phyloP scores from a whole-genome alignment of 768 basidiomycete species.

The Tylopilus sp. region DNA sequence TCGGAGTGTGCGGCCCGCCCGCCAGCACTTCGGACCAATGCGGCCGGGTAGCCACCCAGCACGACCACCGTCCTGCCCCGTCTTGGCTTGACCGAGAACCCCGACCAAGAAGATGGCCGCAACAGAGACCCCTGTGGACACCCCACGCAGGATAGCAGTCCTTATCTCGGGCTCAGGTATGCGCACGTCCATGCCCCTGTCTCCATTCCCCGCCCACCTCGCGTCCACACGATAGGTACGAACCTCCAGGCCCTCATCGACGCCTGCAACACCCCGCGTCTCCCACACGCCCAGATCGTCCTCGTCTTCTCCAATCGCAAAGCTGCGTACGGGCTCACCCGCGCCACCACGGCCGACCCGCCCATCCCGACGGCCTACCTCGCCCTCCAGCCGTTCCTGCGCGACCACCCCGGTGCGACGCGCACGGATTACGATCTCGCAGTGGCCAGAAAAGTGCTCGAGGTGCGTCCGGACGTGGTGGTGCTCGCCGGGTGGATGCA shows the following conservation, averaged over 20 bases:
- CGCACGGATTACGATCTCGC: conserved; percentile 84
- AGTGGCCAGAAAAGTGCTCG: conserved; percentile 65
- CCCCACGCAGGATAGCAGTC: conserved; percentile 17
- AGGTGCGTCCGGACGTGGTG: conserved; percentile 72
- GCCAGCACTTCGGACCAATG: not conserved
- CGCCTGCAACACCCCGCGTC: conserved; percentile 75
- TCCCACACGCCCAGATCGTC: conserved; percentile 61
- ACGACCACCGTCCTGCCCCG: conserved; percentile 7
- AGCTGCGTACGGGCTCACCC: conserved; percentile 81
- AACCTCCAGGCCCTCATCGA: conserved; percentile 97
- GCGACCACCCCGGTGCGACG: conserved; percentile 65
- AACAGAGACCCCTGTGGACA: not conserved
- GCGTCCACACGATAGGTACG: conserved; percentile 53
- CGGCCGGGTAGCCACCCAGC: conserved; percentile 1
- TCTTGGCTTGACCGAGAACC: not conserved
- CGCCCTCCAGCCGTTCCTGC: conserved; percentile 81
- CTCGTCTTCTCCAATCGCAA: conserved; percentile 92
- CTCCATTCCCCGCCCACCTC: not conserved
- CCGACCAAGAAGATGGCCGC: not conserved
- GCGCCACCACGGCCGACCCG: conserved; percentile 68
- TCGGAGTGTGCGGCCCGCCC: not conserved
- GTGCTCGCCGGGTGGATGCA: conserved; percentile 99
- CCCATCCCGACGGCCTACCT: conserved; percentile 82
- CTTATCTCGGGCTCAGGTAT: conserved; percentile 68
- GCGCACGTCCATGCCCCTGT: not conserved